Evolutionary conservation across 768 basidiomycete genomes (phyloP).

Genomic region (Cyathus striatus): DNA sequence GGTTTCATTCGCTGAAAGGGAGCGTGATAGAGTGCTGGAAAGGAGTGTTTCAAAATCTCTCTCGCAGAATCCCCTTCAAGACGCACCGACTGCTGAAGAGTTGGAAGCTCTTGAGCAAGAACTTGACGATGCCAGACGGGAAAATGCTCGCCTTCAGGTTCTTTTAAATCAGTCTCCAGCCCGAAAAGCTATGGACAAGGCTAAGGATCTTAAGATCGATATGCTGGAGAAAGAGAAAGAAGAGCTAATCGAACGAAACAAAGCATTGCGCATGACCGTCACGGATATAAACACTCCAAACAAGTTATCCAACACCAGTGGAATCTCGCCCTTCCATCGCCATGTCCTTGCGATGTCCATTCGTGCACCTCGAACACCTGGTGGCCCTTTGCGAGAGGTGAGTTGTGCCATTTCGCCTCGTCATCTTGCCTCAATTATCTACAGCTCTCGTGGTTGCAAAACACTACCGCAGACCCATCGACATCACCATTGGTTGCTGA

Average conservation of each 20-base stretch:
- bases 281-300: constrained; percentile 54
- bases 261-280: constrained; percentile 46
- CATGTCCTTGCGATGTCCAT: constrained; percentile 66
- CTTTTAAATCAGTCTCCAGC: constrained; percentile 69
- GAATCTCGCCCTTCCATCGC: constrained; percentile 75
- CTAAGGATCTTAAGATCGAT: constrained; percentile 72
- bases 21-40: constrained; percentile 36
- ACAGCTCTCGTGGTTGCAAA: constrained; percentile 73
- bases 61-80: constrained; percentile 19
- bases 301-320: constrained; percentile 47
- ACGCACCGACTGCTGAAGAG: constrained; percentile 45
- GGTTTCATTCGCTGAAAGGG: constrained; percentile 53
- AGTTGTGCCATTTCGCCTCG: constrained; percentile 15
- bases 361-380: constrained; percentile 71
- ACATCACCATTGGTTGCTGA: constrained; percentile 64
- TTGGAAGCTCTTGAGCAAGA: constrained; percentile 67
- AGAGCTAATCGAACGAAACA: constrained; percentile 68
- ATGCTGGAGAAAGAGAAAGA: constrained; percentile 74
- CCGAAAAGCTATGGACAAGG: constrained; percentile 71
- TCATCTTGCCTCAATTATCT: constrained; percentile 2
- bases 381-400: constrained; percentile 74
- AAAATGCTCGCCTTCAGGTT: constrained; percentile 66
- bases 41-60: constrained; percentile 17
- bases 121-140: constrained; percentile 70
- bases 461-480: constrained; percentile 49